Percentiles rank a stretch among this genome's conserved stretches.
These are phyloP conservation scores for Ilyonectria robusta DNA, from an alignment of 2,329 filamentous ascomycete genomes.

Conservation along the genomic window DNA sequence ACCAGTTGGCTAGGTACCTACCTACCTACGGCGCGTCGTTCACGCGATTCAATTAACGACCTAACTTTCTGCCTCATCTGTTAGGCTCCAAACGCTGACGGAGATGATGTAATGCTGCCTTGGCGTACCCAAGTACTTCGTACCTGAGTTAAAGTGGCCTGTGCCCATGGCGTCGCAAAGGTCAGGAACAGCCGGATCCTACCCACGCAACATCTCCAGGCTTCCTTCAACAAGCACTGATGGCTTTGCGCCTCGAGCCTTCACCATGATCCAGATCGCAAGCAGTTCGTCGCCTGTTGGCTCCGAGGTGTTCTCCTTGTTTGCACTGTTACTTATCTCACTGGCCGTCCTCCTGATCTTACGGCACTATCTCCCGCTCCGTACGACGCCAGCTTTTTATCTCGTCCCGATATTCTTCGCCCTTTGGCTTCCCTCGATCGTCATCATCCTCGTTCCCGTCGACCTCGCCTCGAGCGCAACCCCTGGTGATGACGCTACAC, in stretches of 20 bases:
- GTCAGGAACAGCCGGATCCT: constrained; percentile 29
- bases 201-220: constrained; percentile 25
- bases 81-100: constrained; percentile 28
- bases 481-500: constrained; percentile 77
- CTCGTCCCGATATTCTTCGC: constrained; percentile 95
- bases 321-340: constrained; percentile 82
- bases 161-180: constrained; percentile 43
- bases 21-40: constrained; percentile 27
- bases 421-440: constrained; percentile 91
- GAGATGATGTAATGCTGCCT: constrained; percentile 43
- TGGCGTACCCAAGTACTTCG: constrained; percentile 17
- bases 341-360: constrained; percentile 85
- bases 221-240: constrained; percentile 46
- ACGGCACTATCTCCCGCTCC: constrained; percentile 90
- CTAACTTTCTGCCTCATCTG: constrained; percentile 35
- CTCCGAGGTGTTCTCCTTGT: constrained; percentile 83
- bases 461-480: constrained; percentile 90
- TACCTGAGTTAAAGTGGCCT: constrained; percentile 33
- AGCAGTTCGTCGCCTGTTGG: constrained; percentile 76
- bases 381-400: constrained; percentile 90
- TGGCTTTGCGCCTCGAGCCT: constrained; percentile 44
- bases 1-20: constrained; percentile 15
- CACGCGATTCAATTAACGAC: constrained; percentile 46
- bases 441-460: constrained; percentile 93
- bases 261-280: constrained; percentile 66